Evolutionary conservation across 192 early-diverging fungal species (phyloP), one percentile per base, ranked within the genome.

Genomic region (Coemansia furcata): DNA sequence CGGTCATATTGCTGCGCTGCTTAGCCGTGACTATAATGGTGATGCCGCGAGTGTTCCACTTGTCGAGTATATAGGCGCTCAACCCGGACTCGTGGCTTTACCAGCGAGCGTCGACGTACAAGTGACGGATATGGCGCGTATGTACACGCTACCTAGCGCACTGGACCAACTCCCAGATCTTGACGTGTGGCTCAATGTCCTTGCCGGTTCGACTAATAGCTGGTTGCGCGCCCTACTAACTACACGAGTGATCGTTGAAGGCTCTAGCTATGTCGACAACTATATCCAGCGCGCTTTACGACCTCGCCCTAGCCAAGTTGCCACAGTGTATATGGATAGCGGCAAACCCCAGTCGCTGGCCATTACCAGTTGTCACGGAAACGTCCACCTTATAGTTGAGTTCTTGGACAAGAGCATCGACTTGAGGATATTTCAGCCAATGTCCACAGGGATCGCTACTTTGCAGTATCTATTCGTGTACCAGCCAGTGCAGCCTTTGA

Each of bases 191-290:
- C 71, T 93, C 21, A 84, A 90, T 54, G 73, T 74, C 43, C 78
- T 96, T 44, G 87, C 91, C 35, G 92, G 93, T 15, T 69, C 78
- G 4, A 68, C 85, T 1, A 85, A 84, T 58, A 88, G 84, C 32
- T 96, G 95, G 95, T 78, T 94, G 49, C 89, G 88, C n/a, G 91
- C 93, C 1, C 73, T 96, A 23, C 67, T 96, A 60, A 90, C 89
- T 7, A 74, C 89, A 23, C 80, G 86, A 8, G 78, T 87, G 38
- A 87, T 93, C 64, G 90, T 95, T 30, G 92, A 94, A 67, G 91
- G 87, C 58, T 83, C 86, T 68, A 82, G 76, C 62, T 89, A 85
- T 68, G 55, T 75, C 60, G 77, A 89, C 62, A 91, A 87, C 71
- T 84, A 84, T 61, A 67, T 88, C 10, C 77, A 73, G 26, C 86